Conservation (phyloP, 805 yeast species). For the Gaillardinia entomophila region DNA sequence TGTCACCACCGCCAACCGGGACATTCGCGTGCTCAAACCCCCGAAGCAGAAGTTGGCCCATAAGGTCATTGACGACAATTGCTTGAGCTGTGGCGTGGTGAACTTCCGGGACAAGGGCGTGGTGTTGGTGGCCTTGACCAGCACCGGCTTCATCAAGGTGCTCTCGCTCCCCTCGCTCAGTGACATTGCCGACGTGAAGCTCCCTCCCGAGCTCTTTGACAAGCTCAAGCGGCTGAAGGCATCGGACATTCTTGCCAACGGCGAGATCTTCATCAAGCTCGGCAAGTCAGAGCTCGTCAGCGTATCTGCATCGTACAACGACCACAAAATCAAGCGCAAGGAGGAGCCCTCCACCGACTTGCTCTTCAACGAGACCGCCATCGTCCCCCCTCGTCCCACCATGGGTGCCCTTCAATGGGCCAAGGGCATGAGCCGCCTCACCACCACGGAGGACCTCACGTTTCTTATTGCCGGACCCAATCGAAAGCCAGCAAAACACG, state of each 20-base stretch:
- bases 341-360: slow-evolving; percentile 40
- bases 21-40: slow-evolving; percentile 56
- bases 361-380: slow-evolving; percentile 62
- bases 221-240: slow-evolving; percentile 17
- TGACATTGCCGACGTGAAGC: slow-evolving; percentile 46
- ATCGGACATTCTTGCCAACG: slow-evolving; percentile 37
- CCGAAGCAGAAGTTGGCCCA: slow-evolving; percentile 62
- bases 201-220: slow-evolving; percentile 24
- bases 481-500: slow-evolving; percentile 53
- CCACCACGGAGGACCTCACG: slow-evolving; percentile 61
- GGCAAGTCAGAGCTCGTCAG: slow-evolving; percentile 41
- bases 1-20: slow-evolving; percentile 49
- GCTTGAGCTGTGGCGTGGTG: slow-evolving; percentile 47
- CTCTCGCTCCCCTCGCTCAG: slow-evolving; percentile 57
- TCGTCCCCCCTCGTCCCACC: slow-evolving; percentile 74
- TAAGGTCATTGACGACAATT: slow-evolving; percentile 48
- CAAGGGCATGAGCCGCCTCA: slow-evolving; percentile 58
- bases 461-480: slow-evolving; percentile 67
- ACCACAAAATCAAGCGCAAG: slow-evolving; percentile 10
- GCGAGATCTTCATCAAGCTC: slow-evolving; percentile 54
- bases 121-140: slow-evolving; percentile 39
- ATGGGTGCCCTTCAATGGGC: slow-evolving; percentile 83
- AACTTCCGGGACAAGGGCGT: slow-evolving; percentile 39
- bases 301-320: slow-evolving; percentile 17
- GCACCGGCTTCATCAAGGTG: slow-evolving; percentile 42